These are phyloP conservation scores for Biancaea sappan DNA, from an alignment of 306 rosid species.

Conservation along the genomic window DNA sequence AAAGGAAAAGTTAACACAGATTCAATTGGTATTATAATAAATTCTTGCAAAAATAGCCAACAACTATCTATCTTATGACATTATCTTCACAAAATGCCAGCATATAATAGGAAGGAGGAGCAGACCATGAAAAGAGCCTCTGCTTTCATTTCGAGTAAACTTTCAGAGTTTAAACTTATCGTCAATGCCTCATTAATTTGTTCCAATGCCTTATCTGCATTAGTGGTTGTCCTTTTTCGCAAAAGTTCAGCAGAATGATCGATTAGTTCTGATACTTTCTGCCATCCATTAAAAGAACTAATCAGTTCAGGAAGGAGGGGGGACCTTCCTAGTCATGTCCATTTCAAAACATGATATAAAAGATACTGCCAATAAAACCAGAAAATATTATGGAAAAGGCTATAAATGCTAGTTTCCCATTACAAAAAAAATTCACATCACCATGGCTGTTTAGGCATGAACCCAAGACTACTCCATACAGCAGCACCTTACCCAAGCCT, in stretches of 20 bases:
- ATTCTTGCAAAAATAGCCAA: conserved; percentile 21
- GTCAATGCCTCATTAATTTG: conserved; percentile 69
- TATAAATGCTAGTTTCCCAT: too few species aligned
- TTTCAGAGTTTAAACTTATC: conserved; percentile 74
- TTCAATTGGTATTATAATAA: conserved; percentile 4
- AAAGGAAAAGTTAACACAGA: conserved; percentile 41
- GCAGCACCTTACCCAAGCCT: too few species aligned
- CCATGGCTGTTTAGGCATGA: too few species aligned
- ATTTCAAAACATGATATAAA: conserved; percentile 11
- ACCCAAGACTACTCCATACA: too few species aligned
- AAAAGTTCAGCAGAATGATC: conserved; percentile 59
- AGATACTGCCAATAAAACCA: conserved; percentile 2
- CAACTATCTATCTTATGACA: conserved; percentile 24
- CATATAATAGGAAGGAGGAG: conserved; percentile 33
- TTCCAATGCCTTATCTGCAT: conserved; percentile 63
- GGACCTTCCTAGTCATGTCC: conserved; percentile 19
- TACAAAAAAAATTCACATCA: conserved; percentile 31
- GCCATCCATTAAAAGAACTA: conserved; percentile 44
- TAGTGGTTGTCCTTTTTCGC: conserved; percentile 58
- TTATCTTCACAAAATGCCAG: conserved; percentile 30
- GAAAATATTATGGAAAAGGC: conserved; percentile 7
- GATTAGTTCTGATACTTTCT: conserved; percentile 75
- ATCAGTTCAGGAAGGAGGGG: conserved; percentile 34
- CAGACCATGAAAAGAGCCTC: conserved; percentile 80
- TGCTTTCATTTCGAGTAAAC: conserved; percentile 89